Base-by-base conservation (phyloP, 306 rosid species). In the Castanea mollissima region DNA sequence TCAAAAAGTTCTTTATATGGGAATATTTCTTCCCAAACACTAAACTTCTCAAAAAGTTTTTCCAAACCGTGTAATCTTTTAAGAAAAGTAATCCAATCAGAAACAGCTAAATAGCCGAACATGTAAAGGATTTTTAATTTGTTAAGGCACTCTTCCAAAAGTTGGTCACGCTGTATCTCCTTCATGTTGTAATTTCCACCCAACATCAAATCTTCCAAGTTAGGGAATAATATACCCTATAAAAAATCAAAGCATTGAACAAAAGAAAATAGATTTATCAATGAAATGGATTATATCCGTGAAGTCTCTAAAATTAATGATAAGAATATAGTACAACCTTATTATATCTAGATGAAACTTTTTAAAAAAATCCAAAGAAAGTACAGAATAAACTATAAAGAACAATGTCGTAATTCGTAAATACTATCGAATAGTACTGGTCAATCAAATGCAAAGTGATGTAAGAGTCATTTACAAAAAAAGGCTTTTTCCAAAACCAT, bases 21-120 rank as follows among this genome's bases (percentile, higher is more conserved):
- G 62, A 74, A 74, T 49, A 57, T 5, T 32, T 83, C 76, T 35
- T 52, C 13, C 3, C 11, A n/a, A 15, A 3, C 4, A 23, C 0
- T 14, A 3, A 9, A 12, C 7, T 0, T 0, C 68, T 74, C 19
- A 0, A 0, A 0, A 60, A 78, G 6, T 2, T 0, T 0, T 31
- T 59, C 5, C 32, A 78, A 4, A n/a, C 70, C 69, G 55, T 58
- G 46, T 7, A 74, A 31, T 65, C 71, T 59, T 13, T 3, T 10
- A 12, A 83, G 69, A 2, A 83, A 10, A 12, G 1, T n/a, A 9
- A 5, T 1, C 5, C 71, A 46, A 46, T 11, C 55, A 4, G 55
- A 74, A 51, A 1, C 0, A 27, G 46, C 57, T 16, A 16, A 6
- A 16, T 3, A 11, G 18, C 23, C 20, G 6, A 1, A 0, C 34